A percentile compares a stretch with the other conserved stretches of the same genome.
Evolutionary conservation across 2,329 filamentous ascomycete genomes (phyloP).

Genomic region (Trichoderma aggressivum): DNA sequence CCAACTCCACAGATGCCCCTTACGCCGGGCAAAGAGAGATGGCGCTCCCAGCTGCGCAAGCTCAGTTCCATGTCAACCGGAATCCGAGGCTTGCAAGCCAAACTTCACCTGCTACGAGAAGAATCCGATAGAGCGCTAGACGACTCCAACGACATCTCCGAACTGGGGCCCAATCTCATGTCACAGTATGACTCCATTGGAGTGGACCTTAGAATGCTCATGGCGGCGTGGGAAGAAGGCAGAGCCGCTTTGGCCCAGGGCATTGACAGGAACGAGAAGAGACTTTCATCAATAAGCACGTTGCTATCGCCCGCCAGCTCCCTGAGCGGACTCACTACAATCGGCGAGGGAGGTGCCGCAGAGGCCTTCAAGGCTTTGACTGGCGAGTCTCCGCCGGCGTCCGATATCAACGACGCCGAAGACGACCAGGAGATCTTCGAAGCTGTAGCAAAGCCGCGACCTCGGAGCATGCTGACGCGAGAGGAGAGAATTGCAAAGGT

Average conservation of each 20-base stretch:
- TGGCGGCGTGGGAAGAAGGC: conserved; percentile 84
- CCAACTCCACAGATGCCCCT: conserved; percentile 57
- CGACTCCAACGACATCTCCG: conserved; percentile 66
- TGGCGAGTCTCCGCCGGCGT: conserved; percentile 59
- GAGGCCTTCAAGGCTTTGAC: conserved; percentile 75
- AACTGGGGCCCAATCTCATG: conserved; percentile 76
- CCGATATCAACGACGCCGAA: conserved; percentile 54
- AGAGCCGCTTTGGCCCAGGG: conserved; percentile 77
- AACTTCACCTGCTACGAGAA: conserved; percentile 86
- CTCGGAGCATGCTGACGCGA: conserved; percentile 68
- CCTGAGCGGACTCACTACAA: conserved; percentile 64
- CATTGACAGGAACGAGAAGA: conserved; percentile 75
- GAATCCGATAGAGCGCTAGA: conserved; percentile 80
- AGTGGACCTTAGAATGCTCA: conserved; percentile 73
- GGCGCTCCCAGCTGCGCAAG: conserved; percentile 83
- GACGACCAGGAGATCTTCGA: conserved; percentile 84
- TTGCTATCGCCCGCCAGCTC: conserved; percentile 58
- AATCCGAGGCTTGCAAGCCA: conserved; percentile 88
- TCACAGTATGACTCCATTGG: conserved; percentile 94
- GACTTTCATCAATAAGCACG: conserved; percentile 60
- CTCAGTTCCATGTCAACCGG: conserved; percentile 85
- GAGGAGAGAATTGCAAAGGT: conserved; percentile 87
- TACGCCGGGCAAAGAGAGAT: conserved; percentile 75
- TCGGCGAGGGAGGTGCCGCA: conserved; percentile 49
- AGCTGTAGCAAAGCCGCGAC: conserved; percentile 71